Evolutionary conservation across 2,329 filamentous ascomycete genomes (phyloP).

Genomic region (Fusarium sambucinum): DNA sequence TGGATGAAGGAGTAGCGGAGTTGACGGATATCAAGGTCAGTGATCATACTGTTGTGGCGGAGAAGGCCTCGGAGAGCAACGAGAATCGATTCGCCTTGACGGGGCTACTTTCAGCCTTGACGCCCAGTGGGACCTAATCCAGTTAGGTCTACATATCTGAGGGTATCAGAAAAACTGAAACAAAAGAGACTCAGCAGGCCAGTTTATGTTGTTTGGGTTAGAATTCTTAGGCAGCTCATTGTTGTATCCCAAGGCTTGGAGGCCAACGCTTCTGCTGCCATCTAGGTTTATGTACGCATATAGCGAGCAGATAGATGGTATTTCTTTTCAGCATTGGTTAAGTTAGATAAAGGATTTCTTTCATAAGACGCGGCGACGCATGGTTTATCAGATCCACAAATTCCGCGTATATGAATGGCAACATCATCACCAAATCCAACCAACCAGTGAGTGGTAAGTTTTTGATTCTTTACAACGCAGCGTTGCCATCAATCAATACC

Average conservation of each 20-base stretch:
- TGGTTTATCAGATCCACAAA: not conserved
- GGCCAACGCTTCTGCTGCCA: too few species aligned
- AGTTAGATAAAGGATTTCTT: not conserved
- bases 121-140: not conserved
- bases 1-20: conserved; percentile 5
- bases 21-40: conserved; percentile 20
- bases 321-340: not conserved
- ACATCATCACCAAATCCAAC: not conserved
- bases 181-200: too few species aligned
- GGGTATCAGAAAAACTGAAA: too few species aligned
- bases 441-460: not conserved
- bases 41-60: conserved; percentile 28
- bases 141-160: not conserved
- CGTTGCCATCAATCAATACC: too few species aligned
- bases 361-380: not conserved
- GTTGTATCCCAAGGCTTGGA: too few species aligned
- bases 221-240: too few species aligned
- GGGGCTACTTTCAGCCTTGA: conserved; percentile 21
- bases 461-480: too few species aligned
- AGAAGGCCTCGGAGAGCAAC: not conserved
- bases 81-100: conserved; percentile 6
- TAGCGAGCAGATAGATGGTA: not conserved
- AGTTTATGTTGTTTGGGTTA: too few species aligned
- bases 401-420: too few species aligned
- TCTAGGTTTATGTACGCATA: not conserved